These are phyloP conservation scores for Dictyostelium firmibasis DNA, from an alignment of 78 protist genomes.

Conservation along the genomic window DNA sequence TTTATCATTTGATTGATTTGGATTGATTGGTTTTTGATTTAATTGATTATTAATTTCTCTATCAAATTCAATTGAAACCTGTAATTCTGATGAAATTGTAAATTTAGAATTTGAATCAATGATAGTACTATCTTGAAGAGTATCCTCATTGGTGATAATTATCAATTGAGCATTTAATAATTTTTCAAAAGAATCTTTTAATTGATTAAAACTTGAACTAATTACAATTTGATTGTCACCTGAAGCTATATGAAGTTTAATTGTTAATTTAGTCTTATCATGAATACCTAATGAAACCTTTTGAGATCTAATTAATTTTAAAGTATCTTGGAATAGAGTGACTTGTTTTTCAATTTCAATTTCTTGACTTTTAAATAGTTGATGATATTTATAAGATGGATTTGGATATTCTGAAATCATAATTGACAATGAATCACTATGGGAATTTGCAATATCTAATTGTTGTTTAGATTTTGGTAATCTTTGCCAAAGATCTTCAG, in stretches of 20 bases:
- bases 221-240: background rate
- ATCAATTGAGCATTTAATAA: background rate
- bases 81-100: background rate
- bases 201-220: background rate
- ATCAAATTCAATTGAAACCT: slow-evolving; percentile 9
- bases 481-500: slow-evolving; percentile 96
- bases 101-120: background rate
- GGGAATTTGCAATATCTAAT: background rate
- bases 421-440: slow-evolving; percentile 57
- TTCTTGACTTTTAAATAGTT: background rate
- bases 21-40: background rate
- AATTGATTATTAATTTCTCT: background rate
- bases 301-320: background rate
- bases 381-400: slow-evolving; percentile 10
- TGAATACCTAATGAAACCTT: background rate
- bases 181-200: slow-evolving; percentile 28
- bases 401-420: slow-evolving; percentile 86
- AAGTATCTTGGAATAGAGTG: background rate
- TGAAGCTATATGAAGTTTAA: background rate
- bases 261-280: slow-evolving; percentile 10
- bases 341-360: background rate
- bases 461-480: slow-evolving; percentile 69
- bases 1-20: background rate
- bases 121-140: background rate
- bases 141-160: background rate